Conservation (phyloP, 805 yeast species). For the Zygoascus tannicola region DNA sequence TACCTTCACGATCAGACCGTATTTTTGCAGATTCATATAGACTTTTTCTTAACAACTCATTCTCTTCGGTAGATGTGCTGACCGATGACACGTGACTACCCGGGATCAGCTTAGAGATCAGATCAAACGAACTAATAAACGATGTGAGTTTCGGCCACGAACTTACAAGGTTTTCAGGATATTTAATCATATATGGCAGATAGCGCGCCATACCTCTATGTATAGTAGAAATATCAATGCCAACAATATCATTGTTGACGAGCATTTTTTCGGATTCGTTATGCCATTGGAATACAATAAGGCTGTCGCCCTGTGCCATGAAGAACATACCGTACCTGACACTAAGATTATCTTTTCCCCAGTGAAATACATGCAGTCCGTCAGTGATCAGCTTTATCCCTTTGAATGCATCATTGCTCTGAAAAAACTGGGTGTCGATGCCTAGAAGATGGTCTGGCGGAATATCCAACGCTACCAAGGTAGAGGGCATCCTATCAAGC, state of each 20-base stretch:
- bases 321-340: conserved; percentile 33
- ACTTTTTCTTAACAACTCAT: conserved; percentile 32
- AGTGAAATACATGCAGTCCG: conserved; percentile 50
- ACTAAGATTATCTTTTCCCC: conserved; percentile 33
- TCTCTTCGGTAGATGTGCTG: conserved; percentile 43
- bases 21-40: conserved; percentile 26
- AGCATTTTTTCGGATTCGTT: conserved; percentile 26
- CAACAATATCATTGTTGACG: conserved; percentile 26
- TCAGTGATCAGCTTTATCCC: conserved; percentile 45
- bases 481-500: too few species aligned
- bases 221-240: conserved; percentile 25
- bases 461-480: conserved; percentile 25
- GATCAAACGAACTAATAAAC: conserved; percentile 20
- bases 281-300: conserved; percentile 34
- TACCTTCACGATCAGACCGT: conserved; percentile 10
- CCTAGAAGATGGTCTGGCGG: conserved; percentile 36
- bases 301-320: conserved; percentile 25
- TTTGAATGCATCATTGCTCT: conserved; percentile 30
- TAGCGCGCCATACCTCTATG: conserved; percentile 25
- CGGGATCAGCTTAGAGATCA: conserved; percentile 26
- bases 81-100: conserved; percentile 32
- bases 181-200: conserved; percentile 34
- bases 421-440: conserved; percentile 42
- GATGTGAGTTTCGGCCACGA: conserved; percentile 25
- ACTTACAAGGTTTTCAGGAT: conserved; percentile 28